phyloP scores from a whole-genome alignment of 2,329 filamentous ascomycete genomes.

The Aspergillus latus region DNA sequence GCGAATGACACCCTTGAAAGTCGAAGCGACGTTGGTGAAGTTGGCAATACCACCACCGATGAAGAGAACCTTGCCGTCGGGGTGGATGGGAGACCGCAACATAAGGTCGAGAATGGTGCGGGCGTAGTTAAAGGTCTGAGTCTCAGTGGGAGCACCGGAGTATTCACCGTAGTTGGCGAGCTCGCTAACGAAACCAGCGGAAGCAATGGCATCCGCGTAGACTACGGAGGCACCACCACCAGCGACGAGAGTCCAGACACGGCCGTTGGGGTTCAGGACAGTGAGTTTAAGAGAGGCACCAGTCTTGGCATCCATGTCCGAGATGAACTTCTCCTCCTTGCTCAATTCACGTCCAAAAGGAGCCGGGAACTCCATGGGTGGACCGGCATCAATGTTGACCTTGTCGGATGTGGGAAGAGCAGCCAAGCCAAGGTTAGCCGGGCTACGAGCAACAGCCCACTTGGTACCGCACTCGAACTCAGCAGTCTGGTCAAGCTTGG shows the following conservation, averaged over 20 bases:
- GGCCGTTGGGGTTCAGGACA: slow-evolving; percentile 84
- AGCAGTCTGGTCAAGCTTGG: slow-evolving; percentile 98
- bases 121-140: slow-evolving; percentile 98
- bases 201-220: slow-evolving; percentile 98
- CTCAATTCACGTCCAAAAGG: slow-evolving; percentile 97
- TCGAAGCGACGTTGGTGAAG: slow-evolving; percentile 99
- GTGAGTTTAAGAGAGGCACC: slow-evolving; percentile 98
- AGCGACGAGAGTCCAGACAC: slow-evolving; percentile 97
- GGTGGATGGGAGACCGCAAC: slow-evolving; percentile 80
- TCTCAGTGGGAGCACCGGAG: slow-evolving; percentile 97
- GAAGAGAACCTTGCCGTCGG: slow-evolving; percentile 97
- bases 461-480: slow-evolving; percentile 99
- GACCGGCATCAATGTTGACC: slow-evolving; percentile 91
- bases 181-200: slow-evolving; percentile 89
- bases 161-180: slow-evolving; percentile 99
- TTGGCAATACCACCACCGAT: slow-evolving; percentile 99
- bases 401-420: slow-evolving; percentile 66
- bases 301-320: slow-evolving; percentile 98
- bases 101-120: slow-evolving; percentile 95
- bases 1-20: slow-evolving; percentile 99
- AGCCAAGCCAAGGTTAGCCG: slow-evolving; percentile 81
- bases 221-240: slow-evolving; percentile 99
- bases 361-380: slow-evolving; percentile 98
- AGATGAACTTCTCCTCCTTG: slow-evolving; percentile 99
- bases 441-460: slow-evolving; percentile 94